Evolutionary conservation across 352 stramenopile species (phyloP), one percentile per base, ranked within the genome.

Genomic region (Phytophthora litchii): DNA sequence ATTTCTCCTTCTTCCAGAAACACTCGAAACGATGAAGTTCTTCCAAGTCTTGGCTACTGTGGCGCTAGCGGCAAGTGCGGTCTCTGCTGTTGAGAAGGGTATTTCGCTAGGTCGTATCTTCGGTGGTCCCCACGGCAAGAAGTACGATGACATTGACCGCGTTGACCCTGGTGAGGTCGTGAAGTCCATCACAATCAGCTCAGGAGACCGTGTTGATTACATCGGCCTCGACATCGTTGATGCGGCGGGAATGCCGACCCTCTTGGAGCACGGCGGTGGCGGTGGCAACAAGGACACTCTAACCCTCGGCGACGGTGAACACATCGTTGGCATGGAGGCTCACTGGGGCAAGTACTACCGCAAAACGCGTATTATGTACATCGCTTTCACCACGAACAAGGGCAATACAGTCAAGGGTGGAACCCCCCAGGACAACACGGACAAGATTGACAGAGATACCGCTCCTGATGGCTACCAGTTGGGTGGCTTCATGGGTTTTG

Each of bases 361-460:
- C 23, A 37, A 66, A 49, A 66, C 58, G 19, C 58, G 49, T n/a
- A 16, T 66, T 35, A 43, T 44, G 35, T 66, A 47, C 58, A 10
- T 66, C 27, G 10, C 54, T 11, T 55, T 66, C 13, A 51, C 50
- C 35, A 66, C 58, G 20, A 49, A 40, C 29, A 14, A 2, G 1
- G 16, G 16, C 21, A 51, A 35, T 7, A 32, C 6, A 3, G 19
- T 66, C 27, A 16, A 10, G 43, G 16, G 42, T 7, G 58, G 58
- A 9, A 61, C 16, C 20, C 41, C 35, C 7, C 29, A 34, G 2
- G 3, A 11, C 7, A 11, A 34, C 5, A 49, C 49, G 25, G 51
- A 54, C 13, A 29, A 55, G 10, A 55, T 29, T 1, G 50, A 10
- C 11, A 35, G 17, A 23, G 36, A 37, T n/a, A 17, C 0, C 14